Conservation (phyloP, 1,139 yeast species). For the Pichia sp. region DNA sequence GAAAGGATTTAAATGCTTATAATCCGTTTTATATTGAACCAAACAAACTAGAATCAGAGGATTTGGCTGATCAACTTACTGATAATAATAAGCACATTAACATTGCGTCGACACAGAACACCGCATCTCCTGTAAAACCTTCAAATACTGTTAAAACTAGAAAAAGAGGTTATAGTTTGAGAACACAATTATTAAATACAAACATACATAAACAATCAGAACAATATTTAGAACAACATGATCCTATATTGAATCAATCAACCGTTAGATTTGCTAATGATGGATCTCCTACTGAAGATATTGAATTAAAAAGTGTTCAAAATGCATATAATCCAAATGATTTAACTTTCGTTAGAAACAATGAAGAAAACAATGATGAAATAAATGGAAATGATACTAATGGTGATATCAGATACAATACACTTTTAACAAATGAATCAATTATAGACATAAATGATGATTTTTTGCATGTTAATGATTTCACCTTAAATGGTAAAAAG, state of each 20-base stretch:
- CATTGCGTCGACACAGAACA: not conserved
- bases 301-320: conserved; percentile 30
- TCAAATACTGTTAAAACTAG: conserved; percentile 34
- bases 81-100: not conserved
- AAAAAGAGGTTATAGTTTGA: conserved; percentile 65
- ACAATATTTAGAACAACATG: conserved; percentile 10
- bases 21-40: conserved; percentile 11
- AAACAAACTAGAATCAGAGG: not conserved
- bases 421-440: conserved; percentile 18
- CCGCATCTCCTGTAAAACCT: conserved; percentile 4
- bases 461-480: not conserved
- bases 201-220: conserved; percentile 21
- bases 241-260: not conserved
- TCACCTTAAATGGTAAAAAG: not conserved
- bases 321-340: conserved; percentile 23
- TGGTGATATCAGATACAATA: conserved; percentile 3
- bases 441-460: conserved; percentile 25
- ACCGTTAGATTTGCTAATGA: conserved; percentile 4
- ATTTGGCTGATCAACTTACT: not conserved
- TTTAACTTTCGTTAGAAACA: conserved; percentile 21
- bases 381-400: conserved; percentile 3
- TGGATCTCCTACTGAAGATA: conserved; percentile 18
- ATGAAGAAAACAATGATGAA: conserved; percentile 17
- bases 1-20: not conserved
- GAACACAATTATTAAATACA: conserved; percentile 67